Evolutionary conservation across 805 yeast genomes (phyloP).

Genomic region (Cyberlindnera nakhonratchasimensis): DNA sequence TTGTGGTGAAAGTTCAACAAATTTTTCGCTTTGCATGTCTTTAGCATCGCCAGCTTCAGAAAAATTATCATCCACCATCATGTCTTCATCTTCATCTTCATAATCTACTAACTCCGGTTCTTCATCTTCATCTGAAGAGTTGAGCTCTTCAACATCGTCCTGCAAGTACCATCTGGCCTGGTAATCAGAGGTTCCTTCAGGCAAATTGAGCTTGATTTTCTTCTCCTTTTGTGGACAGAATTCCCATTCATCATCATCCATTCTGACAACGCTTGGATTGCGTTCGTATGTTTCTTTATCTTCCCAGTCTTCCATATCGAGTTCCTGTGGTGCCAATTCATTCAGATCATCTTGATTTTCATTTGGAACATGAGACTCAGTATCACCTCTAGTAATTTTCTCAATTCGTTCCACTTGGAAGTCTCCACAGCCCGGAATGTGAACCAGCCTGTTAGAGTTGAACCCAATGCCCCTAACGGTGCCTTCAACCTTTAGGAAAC

Average conservation of each 20-base stretch:
- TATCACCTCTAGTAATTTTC: conserved; percentile 35
- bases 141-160: conserved; percentile 37
- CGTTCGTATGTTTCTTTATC: conserved; percentile 32
- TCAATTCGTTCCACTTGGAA: conserved; percentile 71
- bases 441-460: conserved; percentile 71
- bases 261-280: conserved; percentile 30
- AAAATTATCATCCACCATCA: conserved; percentile 30
- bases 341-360: conserved; percentile 56
- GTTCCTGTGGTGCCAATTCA: conserved; percentile 53
- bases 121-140: conserved; percentile 29
- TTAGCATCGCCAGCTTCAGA: conserved; percentile 30
- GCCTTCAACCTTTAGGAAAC: conserved; percentile 66
- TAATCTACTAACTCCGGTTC: conserved; percentile 12
- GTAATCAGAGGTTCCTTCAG: conserved; percentile 77
- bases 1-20: conserved; percentile 71
- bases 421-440: conserved; percentile 89
- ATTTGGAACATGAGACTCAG: conserved; percentile 31
- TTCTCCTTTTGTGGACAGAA: conserved; percentile 34
- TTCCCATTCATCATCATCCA: conserved; percentile 37
- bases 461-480: conserved; percentile 84
- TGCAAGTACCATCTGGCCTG: conserved; percentile 78
- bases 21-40: conserved; percentile 49
- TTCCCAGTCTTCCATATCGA: conserved; percentile 43
- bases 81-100: conserved; percentile 17
- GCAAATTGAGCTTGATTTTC: conserved; percentile 47